Conservation (phyloP, 352 stramenopile species). For the Pythium vanterpoolii region DNA sequence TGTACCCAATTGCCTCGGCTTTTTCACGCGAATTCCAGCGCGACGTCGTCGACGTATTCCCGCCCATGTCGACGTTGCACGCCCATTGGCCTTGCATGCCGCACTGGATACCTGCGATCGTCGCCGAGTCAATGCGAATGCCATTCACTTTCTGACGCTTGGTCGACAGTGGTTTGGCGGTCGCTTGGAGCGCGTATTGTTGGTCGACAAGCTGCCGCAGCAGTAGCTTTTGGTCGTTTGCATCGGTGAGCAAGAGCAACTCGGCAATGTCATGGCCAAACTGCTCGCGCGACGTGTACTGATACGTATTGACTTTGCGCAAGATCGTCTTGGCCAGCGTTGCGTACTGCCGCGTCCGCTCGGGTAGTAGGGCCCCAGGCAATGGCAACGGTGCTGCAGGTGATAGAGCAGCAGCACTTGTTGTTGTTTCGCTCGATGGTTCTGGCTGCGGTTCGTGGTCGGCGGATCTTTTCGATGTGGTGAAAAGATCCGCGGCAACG, state of each 20-base stretch:
- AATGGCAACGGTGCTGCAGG: neutral
- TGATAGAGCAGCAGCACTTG: neutral
- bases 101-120: constrained; percentile 45
- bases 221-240: constrained; percentile 21
- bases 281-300: constrained; percentile 50
- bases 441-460: neutral
- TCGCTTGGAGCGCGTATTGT: constrained; percentile 20
- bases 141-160: constrained; percentile 20
- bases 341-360: constrained; percentile 14
- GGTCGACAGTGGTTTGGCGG: neutral
- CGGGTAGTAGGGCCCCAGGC: constrained; percentile 1
- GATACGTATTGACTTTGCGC: constrained; percentile 26
- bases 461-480: neutral
- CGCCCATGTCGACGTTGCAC: constrained; percentile 47
- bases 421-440: neutral
- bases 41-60: constrained; percentile 40
- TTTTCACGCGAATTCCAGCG: constrained; percentile 31
- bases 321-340: constrained; percentile 15
- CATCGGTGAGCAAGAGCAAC: constrained; percentile 28
- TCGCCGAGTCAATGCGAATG: constrained; percentile 31
- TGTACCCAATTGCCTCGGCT: constrained; percentile 40
- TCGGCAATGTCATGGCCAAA: constrained; percentile 51
- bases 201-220: constrained; percentile 24
- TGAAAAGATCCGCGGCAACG: neutral
- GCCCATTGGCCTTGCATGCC: constrained; percentile 32